Conservation (phyloP, 2,329 filamentous ascomycete species). For the Drechslerella dactyloides region DNA sequence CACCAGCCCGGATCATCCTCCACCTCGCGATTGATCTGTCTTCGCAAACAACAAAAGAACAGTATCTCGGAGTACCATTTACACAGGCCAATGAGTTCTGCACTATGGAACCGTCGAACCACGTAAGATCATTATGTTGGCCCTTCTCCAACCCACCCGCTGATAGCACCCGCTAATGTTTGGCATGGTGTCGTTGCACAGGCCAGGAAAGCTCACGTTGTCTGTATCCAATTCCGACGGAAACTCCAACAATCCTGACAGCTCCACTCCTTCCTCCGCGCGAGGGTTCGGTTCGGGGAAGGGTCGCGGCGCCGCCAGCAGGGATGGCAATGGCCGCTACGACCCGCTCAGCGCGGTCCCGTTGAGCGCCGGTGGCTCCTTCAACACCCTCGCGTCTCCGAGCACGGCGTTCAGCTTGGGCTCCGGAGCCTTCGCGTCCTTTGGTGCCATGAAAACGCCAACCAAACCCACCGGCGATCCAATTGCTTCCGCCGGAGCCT, state of each 20-base stretch:
- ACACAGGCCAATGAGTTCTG: slow-evolving; percentile 46
- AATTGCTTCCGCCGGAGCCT: slow-evolving; percentile 14
- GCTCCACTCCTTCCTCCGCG: slow-evolving; percentile 27
- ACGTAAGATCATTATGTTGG: slow-evolving; percentile 18
- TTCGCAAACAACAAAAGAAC: slow-evolving; percentile 7
- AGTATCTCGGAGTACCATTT: slow-evolving; percentile 14
- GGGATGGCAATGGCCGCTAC: slow-evolving; percentile 40
- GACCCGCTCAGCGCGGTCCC: slow-evolving; percentile 46
- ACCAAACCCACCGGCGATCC: slow-evolving; percentile 42
- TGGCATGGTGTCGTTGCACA: slow-evolving; percentile 3
- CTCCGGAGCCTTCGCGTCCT: slow-evolving; percentile 95
- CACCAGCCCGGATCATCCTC: slow-evolving; percentile 1
- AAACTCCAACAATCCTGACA: slow-evolving; percentile 10
- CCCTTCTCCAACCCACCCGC: background rate
- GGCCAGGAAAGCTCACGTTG: slow-evolving; percentile 44
- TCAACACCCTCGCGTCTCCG: slow-evolving; percentile 62
- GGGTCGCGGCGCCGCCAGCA: slow-evolving; percentile 29
- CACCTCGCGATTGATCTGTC: background rate
- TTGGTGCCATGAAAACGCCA: slow-evolving; percentile 77
- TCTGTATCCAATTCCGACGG: slow-evolving; percentile 29
- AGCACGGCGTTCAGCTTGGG: slow-evolving; percentile 92
- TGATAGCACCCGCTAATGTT: background rate
- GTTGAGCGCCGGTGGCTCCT: slow-evolving; percentile 44
- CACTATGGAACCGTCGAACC: slow-evolving; percentile 46
- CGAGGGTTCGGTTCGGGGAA: slow-evolving; percentile 36